A percentile compares a stretch with the other conserved stretches of the same genome.
Conservation (phyloP, 1,139 yeast genomes). For the Suhomyces yuchorum region DNA sequence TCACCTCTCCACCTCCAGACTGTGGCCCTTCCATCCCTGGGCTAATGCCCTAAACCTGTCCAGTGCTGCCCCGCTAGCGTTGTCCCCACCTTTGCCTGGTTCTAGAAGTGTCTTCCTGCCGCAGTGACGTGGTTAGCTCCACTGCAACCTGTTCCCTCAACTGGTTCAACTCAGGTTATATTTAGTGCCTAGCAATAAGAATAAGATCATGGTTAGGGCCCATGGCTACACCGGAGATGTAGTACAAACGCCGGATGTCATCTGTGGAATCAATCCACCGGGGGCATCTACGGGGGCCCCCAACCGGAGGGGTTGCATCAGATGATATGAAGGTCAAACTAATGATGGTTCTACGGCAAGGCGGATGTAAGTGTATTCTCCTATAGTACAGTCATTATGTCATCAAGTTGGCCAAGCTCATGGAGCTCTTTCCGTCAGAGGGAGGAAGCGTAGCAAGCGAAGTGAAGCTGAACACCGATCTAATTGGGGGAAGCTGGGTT, state of each 20-base stretch:
- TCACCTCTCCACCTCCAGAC: background rate
- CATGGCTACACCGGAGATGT: background rate
- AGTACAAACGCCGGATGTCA: background rate
- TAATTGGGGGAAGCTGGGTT: constrained; percentile 47
- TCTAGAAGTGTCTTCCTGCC: background rate
- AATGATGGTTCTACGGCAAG: background rate
- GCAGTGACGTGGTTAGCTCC: background rate
- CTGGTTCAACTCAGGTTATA: background rate
- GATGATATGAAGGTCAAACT: too few species aligned
- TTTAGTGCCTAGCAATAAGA: background rate
- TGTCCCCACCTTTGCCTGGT: background rate
- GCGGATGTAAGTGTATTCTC: background rate
- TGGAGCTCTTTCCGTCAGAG: constrained; percentile 15
- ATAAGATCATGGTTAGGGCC: background rate
- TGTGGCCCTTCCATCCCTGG: background rate
- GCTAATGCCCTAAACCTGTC: too few species aligned
- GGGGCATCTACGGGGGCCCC: background rate
- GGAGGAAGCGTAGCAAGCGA: constrained; percentile 15
- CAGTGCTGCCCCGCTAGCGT: too few species aligned
- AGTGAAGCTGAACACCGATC: constrained; percentile 41
- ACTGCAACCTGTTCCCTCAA: background rate
- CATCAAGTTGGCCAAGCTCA: constrained; percentile 21
- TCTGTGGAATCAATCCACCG: background rate
- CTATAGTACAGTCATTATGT: constrained; percentile 10
- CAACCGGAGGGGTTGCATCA: too few species aligned